Conservation (phyloP, 768 basidiomycete genomes). For the Mycena vulgaris region DNA sequence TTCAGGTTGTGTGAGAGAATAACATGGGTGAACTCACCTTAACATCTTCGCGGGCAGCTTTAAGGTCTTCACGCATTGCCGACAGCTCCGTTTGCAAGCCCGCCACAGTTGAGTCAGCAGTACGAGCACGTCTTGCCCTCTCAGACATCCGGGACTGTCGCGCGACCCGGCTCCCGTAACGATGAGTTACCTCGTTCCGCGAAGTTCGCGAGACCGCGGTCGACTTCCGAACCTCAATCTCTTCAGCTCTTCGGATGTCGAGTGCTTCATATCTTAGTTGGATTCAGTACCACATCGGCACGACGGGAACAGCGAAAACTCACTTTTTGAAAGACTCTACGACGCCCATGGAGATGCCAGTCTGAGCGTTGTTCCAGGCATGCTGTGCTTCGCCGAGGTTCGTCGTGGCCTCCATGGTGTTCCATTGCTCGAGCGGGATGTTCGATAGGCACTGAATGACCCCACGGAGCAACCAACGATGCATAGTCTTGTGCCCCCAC, state of each 20-base stretch:
- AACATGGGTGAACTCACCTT: not conserved
- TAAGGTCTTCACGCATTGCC: not conserved
- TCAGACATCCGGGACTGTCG: slow-evolving; percentile 1
- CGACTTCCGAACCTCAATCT: not conserved
- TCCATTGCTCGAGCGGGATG: not conserved
- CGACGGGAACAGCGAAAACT: not conserved
- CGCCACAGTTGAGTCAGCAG: not conserved
- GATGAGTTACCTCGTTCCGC: not conserved
- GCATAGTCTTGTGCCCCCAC: not conserved
- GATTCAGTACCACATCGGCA: not conserved
- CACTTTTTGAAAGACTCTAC: not conserved
- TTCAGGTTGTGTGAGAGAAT: not conserved
- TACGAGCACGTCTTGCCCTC: not conserved
- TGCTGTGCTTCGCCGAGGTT: not conserved
- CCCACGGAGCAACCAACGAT: not conserved
- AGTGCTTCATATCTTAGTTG: not conserved
- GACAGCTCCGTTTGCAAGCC: slow-evolving; percentile 11
- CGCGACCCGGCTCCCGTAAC: not conserved
- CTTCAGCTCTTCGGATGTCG: slow-evolving; percentile 6
- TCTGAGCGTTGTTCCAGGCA: not conserved
- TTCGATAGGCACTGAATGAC: not conserved
- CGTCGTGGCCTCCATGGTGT: not conserved
- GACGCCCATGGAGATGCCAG: not conserved
- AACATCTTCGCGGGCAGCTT: slow-evolving; percentile 1
- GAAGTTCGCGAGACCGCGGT: slow-evolving; percentile 1